Evolutionary conservation across 2,329 filamentous ascomycete genomes (phyloP).

Genomic region (Venturia nashicola): DNA sequence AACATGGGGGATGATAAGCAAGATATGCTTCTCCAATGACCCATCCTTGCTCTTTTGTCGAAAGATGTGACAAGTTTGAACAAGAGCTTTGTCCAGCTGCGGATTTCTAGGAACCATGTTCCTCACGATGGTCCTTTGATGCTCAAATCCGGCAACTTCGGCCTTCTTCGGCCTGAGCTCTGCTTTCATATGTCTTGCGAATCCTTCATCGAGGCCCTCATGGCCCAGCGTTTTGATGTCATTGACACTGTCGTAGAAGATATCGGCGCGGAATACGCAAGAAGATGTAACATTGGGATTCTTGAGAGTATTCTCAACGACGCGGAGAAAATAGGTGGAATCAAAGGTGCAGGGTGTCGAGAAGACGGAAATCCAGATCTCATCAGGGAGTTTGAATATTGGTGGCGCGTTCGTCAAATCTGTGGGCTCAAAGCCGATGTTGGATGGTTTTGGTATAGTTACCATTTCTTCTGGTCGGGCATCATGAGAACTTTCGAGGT

Average conservation of each 20-base stretch:
- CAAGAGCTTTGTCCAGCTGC: conserved; percentile 57
- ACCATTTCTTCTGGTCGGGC: conserved; percentile 1
- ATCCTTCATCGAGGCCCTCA: conserved; percentile 9
- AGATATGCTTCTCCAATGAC: conserved; percentile 35
- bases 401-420: conserved; percentile 1
- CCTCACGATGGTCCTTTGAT: conserved; percentile 57
- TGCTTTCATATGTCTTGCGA: conserved; percentile 36
- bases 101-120: conserved; percentile 73
- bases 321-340: conserved; percentile 48
- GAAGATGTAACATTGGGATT: conserved; percentile 73
- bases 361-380: conserved; percentile 24
- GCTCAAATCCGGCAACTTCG: conserved; percentile 24
- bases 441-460: background rate
- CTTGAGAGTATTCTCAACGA: conserved; percentile 62
- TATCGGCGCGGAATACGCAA: conserved; percentile 68
- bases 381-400: conserved; percentile 1
- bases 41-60: conserved; percentile 17
- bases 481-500: background rate
- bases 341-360: conserved; percentile 46
- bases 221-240: conserved; percentile 16
- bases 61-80: conserved; percentile 62
- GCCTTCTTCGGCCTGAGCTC: conserved; percentile 24
- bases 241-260: conserved; percentile 44
- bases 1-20: conserved; percentile 70
- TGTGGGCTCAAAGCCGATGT: background rate